Evolutionary conservation across 495 filamentous ascomycete species (phyloP).

Genomic region (Aspergillus funiculosus): DNA sequence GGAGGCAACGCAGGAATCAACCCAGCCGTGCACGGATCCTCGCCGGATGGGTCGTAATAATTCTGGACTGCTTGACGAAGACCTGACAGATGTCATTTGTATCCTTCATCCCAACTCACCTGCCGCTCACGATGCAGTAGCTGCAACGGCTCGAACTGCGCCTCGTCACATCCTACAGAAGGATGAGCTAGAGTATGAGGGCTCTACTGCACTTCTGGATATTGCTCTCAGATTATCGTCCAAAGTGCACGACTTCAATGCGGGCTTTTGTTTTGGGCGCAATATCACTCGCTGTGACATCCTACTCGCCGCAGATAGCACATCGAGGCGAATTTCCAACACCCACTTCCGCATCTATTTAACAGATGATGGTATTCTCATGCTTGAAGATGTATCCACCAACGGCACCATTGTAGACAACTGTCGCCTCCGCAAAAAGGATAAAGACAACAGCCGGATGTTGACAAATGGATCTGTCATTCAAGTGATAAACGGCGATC

Average conservation of each 20-base stretch:
- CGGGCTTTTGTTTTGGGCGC: conserved; percentile 83
- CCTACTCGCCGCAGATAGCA: conserved; percentile 47
- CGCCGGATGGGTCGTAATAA: conserved; percentile 67
- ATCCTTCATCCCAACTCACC: conserved; percentile 76
- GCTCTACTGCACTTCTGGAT: conserved; percentile 47
- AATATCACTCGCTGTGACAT: conserved; percentile 69
- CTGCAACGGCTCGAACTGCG: conserved; percentile 31
- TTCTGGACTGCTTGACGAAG: conserved; percentile 71
- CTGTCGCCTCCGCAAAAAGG: conserved; percentile 49
- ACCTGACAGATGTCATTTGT: conserved; percentile 82
- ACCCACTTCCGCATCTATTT: conserved; percentile 87
- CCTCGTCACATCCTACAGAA: conserved; percentile 57
- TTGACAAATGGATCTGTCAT: conserved; percentile 68
- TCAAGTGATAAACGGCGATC: conserved; percentile 53
- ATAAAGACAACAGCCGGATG: conserved; percentile 51
- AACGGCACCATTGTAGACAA: conserved; percentile 87
- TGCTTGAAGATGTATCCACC: conserved; percentile 87
- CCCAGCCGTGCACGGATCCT: conserved; percentile 76
- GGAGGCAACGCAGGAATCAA: conserved; percentile 61
- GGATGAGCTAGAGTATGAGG: conserved; percentile 32
- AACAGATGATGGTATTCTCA: conserved; percentile 69
- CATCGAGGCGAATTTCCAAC: conserved; percentile 69
- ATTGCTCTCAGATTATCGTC: conserved; percentile 78
- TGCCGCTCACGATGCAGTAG: conserved; percentile 62
- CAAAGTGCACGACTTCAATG: conserved; percentile 51